phyloP scores from a whole-genome alignment of 441 rosid species.

The Brassica balearica region DNA sequence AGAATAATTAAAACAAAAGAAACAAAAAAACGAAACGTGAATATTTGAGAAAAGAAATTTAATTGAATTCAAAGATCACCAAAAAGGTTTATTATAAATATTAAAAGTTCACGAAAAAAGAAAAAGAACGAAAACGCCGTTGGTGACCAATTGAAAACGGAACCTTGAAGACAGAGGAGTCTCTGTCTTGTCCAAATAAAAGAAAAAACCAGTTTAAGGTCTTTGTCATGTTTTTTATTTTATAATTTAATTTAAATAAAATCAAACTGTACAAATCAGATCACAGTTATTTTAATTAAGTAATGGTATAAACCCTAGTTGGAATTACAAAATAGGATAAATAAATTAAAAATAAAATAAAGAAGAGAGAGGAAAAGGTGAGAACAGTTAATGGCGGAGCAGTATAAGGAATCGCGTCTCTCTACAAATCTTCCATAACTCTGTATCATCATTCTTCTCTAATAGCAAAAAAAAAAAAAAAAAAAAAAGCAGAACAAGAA shows the following conservation, averaged over 20 bases:
- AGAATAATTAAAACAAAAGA: background rate
- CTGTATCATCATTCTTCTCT: conserved; percentile 11
- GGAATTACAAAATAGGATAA: conserved; percentile 7
- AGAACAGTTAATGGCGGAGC: conserved; percentile 37
- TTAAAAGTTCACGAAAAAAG: background rate
- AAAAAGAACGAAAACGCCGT: conserved; percentile 38
- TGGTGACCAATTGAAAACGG: conserved; percentile 44
- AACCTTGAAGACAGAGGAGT: conserved; percentile 42
- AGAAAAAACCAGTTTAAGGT: conserved; percentile 31
- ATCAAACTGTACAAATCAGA: background rate
- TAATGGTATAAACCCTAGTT: conserved; percentile 22
- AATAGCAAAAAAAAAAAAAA: background rate
- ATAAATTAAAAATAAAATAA: background rate
- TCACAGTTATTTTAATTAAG: background rate
- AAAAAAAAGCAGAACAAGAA: background rate
- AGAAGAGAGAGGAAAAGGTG: conserved; percentile 37
- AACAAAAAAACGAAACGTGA: background rate
- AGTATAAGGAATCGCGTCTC: conserved; percentile 47
- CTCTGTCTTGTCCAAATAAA: conserved; percentile 36
- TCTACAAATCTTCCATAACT: conserved; percentile 29
- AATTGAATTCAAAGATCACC: conserved; percentile 14
- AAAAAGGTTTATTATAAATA: conserved; percentile 17
- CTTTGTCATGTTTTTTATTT: conserved; percentile 37
- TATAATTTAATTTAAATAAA: background rate
- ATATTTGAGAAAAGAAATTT: background rate